phyloP scores from a whole-genome alignment of 2,329 filamentous ascomycete genomes.

The Polytolypa hystricis region DNA sequence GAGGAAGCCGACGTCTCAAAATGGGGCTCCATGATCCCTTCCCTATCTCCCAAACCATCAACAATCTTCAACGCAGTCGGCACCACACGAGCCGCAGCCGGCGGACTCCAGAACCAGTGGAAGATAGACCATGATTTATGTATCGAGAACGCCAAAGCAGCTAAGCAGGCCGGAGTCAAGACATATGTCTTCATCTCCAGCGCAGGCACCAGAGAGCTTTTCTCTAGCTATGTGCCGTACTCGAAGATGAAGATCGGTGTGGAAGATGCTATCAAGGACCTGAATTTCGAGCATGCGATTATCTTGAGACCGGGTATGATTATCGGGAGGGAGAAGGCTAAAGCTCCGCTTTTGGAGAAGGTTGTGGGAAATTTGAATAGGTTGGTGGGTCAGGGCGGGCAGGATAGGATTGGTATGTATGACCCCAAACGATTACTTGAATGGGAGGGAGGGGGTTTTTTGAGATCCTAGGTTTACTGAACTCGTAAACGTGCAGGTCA shows the following conservation, averaged over 20 bases:
- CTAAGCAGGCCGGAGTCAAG: conserved; percentile 25
- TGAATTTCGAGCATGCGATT: conserved; percentile 26
- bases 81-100: conserved; percentile 23
- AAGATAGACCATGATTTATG: conserved; percentile 29
- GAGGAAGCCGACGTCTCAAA: conserved; percentile 21
- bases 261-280: conserved; percentile 25
- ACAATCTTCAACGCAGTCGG: conserved; percentile 25
- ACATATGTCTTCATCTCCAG: conserved; percentile 28
- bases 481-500: conserved; percentile 13
- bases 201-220: conserved; percentile 20
- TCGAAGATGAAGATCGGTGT: conserved; percentile 29
- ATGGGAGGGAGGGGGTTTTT: too few species aligned
- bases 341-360: conserved; percentile 13
- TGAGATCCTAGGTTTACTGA: conserved; percentile 3
- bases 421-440: neutral
- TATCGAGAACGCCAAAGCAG: conserved; percentile 25
- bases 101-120: conserved; percentile 25
- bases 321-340: conserved; percentile 19
- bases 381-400: conserved; percentile 17
- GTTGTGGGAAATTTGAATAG: conserved; percentile 15
- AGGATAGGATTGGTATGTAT: conserved; percentile 20
- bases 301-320: conserved; percentile 28
- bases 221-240: conserved; percentile 22
- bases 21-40: conserved; percentile 19
- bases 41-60: conserved; percentile 17